Base-by-base conservation (phyloP, 73 alveolate genomes). In the Paramecium primaurelia region DNA sequence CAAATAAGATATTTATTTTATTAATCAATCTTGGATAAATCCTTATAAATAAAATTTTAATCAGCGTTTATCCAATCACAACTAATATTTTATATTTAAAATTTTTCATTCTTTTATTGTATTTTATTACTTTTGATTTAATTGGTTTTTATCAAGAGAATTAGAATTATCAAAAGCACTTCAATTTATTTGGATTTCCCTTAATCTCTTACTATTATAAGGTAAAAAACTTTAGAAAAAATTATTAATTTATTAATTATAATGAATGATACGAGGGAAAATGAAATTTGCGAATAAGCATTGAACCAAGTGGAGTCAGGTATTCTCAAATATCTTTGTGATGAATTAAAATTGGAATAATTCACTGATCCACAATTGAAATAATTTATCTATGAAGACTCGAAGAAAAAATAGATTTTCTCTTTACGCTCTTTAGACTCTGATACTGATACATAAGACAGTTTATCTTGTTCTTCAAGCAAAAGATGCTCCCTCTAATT, bases 361-460 rank as follows among this genome's bases (percentile, higher is more conserved):
- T 54, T 54, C 32, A 54, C 69, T 54, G 69, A 54, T 18, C 69
- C 69, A 54, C 69, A 54, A 18, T 54, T 54, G 69, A 54, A 54
- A 54, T 54, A 54, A 54, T 7, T 54, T 54, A 54, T 54, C 22
- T 54, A 54, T 54, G 69, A 54, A 54, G 69, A 54, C 69, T 54
- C 32, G 32, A 54, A 54, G 69, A 54, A 54, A 54, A 54, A 54
- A 54, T 25, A 54, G 69, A 54, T 54, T 2, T 80, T 80, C 75
- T 80, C 91, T 11, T 80, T 44, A 40, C 25, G 91, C 16, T 80
- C 91, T 10, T 2, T 80, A 45, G 91, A 80, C 75, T 80, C 91
- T 80, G 91, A 80, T 25, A 80, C 77, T 44, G 91, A 80, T 36
- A 20, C 47, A 5, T 40, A 59, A 20, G 91, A 80, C 2, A 38